These are phyloP conservation scores for Epipyxis sp. DNA, from an alignment of 108 stramenopile species.

Conservation along the genomic window DNA sequence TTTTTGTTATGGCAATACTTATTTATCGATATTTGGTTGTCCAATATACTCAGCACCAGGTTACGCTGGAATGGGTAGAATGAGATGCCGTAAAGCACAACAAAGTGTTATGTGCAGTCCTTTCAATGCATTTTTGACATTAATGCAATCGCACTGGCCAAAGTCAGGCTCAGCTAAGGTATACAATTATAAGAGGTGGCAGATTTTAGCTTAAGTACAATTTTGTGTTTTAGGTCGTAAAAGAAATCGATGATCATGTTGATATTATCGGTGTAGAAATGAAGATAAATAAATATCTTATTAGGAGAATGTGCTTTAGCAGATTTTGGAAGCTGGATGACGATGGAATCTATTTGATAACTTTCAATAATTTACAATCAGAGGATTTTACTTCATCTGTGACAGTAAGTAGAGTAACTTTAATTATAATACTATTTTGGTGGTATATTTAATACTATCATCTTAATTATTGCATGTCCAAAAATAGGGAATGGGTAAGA, in stretches of 20 bases:
- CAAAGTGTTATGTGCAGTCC: neutral
- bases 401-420: neutral
- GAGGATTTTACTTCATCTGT: neutral
- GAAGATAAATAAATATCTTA: neutral
- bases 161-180: neutral
- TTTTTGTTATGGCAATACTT: neutral
- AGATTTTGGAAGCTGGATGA: constrained; percentile 28
- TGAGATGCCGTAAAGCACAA: constrained; percentile 14
- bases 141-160: constrained; percentile 1
- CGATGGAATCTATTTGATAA: constrained; percentile 21
- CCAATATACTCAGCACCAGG: no score
- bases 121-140: neutral
- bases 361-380: neutral
- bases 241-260: constrained; percentile 25
- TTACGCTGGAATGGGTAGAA: no score
- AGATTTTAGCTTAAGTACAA: neutral
- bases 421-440: neutral
- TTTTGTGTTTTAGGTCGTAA: neutral
- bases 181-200: neutral
- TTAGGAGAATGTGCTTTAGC: neutral
- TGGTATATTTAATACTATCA: neutral
- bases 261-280: constrained; percentile 24
- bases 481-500: neutral
- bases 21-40: no score
- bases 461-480: neutral